Base-by-base conservation (phyloP, 345 rosid genomes). In the Raphanus sativus region DNA sequence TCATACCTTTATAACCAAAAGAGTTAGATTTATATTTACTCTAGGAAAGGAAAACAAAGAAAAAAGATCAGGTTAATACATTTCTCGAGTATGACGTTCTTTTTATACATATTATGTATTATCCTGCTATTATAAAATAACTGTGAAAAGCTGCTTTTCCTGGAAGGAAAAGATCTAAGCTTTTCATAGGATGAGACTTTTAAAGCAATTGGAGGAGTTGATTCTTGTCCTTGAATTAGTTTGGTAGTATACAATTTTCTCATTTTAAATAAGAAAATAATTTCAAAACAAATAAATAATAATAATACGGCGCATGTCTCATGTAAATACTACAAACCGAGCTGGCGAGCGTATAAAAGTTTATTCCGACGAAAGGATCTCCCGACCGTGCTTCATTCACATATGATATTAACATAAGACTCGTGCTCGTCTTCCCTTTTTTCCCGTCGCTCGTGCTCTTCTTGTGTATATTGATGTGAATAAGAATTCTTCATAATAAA, bases 281-380 rank as follows among this genome's bases (percentile, higher is more conserved):
- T 38, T 36, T 38, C 9, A 38, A 38, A 38, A 38, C 1, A 38
- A 40, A 34, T 34, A 34, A 8, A 40, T 32, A 32, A 32, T 33
- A 33, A 40, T 11, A 32, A 54, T 69, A 62, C 56, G 69, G 24
- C 30, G 63, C 45, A n/a, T 34, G 74, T 50, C 80, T 62, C 65
- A 52, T 69, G 75, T 62, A 70, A 15, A 52, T 76, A 62, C 75
- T 70, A 70, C 48, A 70, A 64, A 29, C 25, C 38, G 75, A 77
- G 28, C 33, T 28, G 48, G 52, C 30, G 58, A 62, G 34, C 16
- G n/a, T 76, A 61, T 33, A 50, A 68, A 30, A 10, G 67, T 58
- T 7, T 36, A 59, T 78, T 66, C 77, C 68, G 11, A 56, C 72
- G 65, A 45, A 59, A 71, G 54, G 67, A 65, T 29, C 50, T 65